Base-by-base conservation (phyloP, 768 basidiomycete genomes). In the Auricularia sp. region DNA sequence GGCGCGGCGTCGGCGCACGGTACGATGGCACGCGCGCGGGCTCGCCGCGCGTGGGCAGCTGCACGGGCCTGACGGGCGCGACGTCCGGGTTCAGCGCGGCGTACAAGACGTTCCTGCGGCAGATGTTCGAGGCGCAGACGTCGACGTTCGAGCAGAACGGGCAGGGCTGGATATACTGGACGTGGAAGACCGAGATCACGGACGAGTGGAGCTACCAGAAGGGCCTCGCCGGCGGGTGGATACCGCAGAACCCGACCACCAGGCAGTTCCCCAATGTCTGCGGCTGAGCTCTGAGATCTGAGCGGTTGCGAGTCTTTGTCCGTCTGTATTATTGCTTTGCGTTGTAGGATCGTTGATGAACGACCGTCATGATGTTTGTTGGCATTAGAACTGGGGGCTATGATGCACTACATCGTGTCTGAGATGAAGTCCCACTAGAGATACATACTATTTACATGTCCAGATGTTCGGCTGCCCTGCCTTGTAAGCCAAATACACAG, bases 161-260 rank as follows among this genome's bases (percentile, higher is more conserved):
- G 8, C 21, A 35, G 11, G 56, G 56, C 14, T 59, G 56, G 56
- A 59, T 59, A 12, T 59, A 59, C 29, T 59, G 56, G 34, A 64
- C 65, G 11, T 73, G 72, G 72, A 74, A 73, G 68, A 70, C 68
- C 14, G 72, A 73, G 56, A 33, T 51, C 16, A 42, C 44, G 39
- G 90, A 91, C 67, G 94, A 96, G 65, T 97, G 94, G 94, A 81
- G 88, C 0, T 96, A 96, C 77, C 83, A 89, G 67, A 86, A 88
- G 56, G 92, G 92, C 47, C 77, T 95, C 39, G 73, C 77, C 12
- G 81, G 86, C 66, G 93, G 93, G 23, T 94, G 90, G 91, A 94
- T 96, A 71, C 93, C 93, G 8, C 72, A 79, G 66, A 73, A 80
- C 72, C 82, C 85, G 1, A 79, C 80, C 8, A 44, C 80, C 44